Base-by-base conservation (phyloP, 2,329 filamentous ascomycete species). In the Colletotrichum acutatum region DNA sequence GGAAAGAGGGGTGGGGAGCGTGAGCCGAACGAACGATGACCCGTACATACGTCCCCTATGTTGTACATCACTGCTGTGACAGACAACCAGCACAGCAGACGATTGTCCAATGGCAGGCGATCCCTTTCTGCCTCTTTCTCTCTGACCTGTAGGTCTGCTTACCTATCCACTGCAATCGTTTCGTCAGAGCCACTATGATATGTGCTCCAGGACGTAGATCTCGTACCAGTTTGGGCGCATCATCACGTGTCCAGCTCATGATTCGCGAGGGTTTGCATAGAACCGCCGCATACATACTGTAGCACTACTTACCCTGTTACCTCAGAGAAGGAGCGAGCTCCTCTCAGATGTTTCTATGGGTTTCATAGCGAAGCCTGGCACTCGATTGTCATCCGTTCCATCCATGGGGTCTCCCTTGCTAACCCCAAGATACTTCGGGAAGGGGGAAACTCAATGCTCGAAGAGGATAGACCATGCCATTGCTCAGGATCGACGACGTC, bases 201-300 rank as follows among this genome's bases (percentile, higher is more conserved):
- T 22, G 22, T 34, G 32, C 46, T 30, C 19, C 19, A 3, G 24
- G 7, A 63, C 32, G 42, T 24, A 34, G 57, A 70, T 72, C 60
- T 59, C 24, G 24, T 16, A 46, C 52, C 52, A 59, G 49, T 26
- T 32, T 8, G 37, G 59, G 16, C 14, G 52, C 24, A 34, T 26
- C 32, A 60, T 64, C 66, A 56, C 54, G 54, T 72, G 66, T 49
- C 54, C 42, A 49, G 26, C 59, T 65, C 70, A 72, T 70, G 66
- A 70, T 72, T 72, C 66, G 66, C 42, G 52, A 58, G 53, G 32
- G 58, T 34, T 57, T 30, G 46, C n/a, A n/a, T 32, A 5, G 52
- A 54, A 58, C n/a, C 6, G 37, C 37, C 16, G 37, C 9, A 42
- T 14, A 3, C 37, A 16, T 42, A 14, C 37, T 2, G 42, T 7